Evolutionary conservation across 768 basidiomycete genomes (phyloP), one percentile per base, ranked within the genome.

Genomic region (Leucosporidium yakuticum): DNA sequence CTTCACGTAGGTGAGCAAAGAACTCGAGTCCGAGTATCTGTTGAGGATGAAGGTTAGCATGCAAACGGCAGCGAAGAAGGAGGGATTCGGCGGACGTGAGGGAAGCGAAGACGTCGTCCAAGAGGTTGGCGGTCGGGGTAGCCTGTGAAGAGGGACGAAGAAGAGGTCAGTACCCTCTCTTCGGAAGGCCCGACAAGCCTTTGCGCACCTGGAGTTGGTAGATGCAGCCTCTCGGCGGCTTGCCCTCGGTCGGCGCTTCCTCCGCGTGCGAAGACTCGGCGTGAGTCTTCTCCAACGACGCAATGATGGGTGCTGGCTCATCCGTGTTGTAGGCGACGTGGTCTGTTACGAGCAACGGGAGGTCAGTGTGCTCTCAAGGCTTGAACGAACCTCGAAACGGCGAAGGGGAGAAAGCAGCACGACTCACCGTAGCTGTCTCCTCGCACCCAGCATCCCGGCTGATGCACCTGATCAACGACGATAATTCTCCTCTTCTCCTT

Each of bases 1-100:
- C 39, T 60, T 60, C 44, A 60, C 47, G 21, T 29, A 60, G 2
- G 59, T 60, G 12, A 60, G 44, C 25, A 60, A 20, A 9, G 59
- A 60, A 44, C n/a, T 25, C 44, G 59, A 60, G 25, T 60, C 59
- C 4, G 59, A 60, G 59, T 47, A 60, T 4, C 59, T 60, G 59
- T 55, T 7, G 11, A 23, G 11, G 27, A 31, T 9, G 25, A 31
- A 11, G 15, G 53, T 54, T 12, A 25, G 8, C 15, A 25, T 3
- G 27, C 47, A n/a, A 20, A 31, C 3, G 14, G 27, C 21, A 21
- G 25, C 25, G 20, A n/a, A 29, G 44, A 44, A 27, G 27, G 2
- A n/a, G n/a, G 27, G 44, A 8, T 3, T 17, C 25, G 27, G 36
- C 59, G 39, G 15, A 60, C 59, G 59, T 60, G 14, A 60, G 59